Evolutionary conservation across 2,329 filamentous ascomycete genomes (phyloP).

Genomic region (Mariannaea elegans): DNA sequence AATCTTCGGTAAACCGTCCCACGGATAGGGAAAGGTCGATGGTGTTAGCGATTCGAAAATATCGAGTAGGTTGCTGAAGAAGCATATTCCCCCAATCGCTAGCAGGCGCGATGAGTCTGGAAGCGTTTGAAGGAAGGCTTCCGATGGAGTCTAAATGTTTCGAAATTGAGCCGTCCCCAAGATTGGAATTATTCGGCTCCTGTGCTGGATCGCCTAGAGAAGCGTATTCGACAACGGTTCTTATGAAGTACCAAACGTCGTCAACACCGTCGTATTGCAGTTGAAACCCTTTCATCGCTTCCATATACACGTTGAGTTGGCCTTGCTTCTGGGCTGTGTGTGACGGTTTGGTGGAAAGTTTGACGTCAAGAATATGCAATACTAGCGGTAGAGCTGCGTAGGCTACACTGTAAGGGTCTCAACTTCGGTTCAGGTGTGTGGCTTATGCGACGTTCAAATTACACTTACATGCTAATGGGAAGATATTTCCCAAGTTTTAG

Average conservation of each 20-base stretch:
- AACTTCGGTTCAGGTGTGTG: not conserved
- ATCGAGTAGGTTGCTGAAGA: conserved; percentile 16
- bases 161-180: not conserved
- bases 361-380: conserved; percentile 24
- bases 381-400: conserved; percentile 25
- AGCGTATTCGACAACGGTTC: conserved; percentile 14
- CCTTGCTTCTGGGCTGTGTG: conserved; percentile 28
- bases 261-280: conserved; percentile 24
- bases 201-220: not conserved
- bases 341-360: conserved; percentile 18
- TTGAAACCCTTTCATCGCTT: conserved; percentile 21
- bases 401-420: conserved; percentile 12
- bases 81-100: conserved; percentile 24
- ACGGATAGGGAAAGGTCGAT: conserved; percentile 22
- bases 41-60: conserved; percentile 20
- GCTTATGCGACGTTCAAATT: too few species aligned
- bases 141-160: not conserved
- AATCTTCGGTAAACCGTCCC: conserved; percentile 17
- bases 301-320: conserved; percentile 19
- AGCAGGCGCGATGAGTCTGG: not conserved
- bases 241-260: conserved; percentile 23
- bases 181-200: not conserved
- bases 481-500: conserved; percentile 19
- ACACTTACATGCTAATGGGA: conserved; percentile 27
- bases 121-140: not conserved